Conservation (phyloP, 768 basidiomycete genomes). For the Rhodotorula kratochvilovae region DNA sequence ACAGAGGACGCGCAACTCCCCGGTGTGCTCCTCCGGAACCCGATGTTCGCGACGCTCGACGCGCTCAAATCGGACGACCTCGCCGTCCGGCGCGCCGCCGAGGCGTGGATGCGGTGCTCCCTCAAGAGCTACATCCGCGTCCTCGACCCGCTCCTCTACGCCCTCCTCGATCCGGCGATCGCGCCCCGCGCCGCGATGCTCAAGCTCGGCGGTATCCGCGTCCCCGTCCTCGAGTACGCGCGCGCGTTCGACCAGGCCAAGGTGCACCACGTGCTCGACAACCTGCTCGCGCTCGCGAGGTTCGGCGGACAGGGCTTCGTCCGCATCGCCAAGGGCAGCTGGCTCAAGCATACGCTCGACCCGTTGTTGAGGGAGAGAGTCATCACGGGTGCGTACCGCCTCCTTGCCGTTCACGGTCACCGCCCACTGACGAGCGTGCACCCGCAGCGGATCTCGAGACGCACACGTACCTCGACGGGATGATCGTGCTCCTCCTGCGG, state of each 20-base stretch:
- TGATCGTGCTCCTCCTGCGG: conserved; percentile 71
- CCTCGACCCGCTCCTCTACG: conserved; percentile 77
- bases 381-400: conserved; percentile 55
- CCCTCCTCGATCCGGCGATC: conserved; percentile 68
- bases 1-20: conserved; percentile 75
- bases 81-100: conserved; percentile 67
- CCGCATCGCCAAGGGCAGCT: conserved; percentile 64
- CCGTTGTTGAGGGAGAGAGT: conserved; percentile 61
- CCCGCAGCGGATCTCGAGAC: conserved; percentile 26
- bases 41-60: conserved; percentile 82
- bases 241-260: conserved; percentile 72
- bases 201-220: conserved; percentile 62
- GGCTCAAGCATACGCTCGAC: conserved; percentile 64
- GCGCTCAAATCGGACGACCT: conserved; percentile 73
- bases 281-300: conserved; percentile 67
- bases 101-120: conserved; percentile 96
- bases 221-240: conserved; percentile 66
- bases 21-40: conserved; percentile 74
- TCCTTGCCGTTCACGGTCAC: not conserved
- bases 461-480: conserved; percentile 63
- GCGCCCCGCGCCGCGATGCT: conserved; percentile 54
- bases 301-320: conserved; percentile 88
- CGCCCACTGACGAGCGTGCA: not conserved
- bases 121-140: conserved; percentile 86
- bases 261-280: conserved; percentile 68